Base-by-base conservation (phyloP, 768 basidiomycete genomes). In the Amanita muscaria region DNA sequence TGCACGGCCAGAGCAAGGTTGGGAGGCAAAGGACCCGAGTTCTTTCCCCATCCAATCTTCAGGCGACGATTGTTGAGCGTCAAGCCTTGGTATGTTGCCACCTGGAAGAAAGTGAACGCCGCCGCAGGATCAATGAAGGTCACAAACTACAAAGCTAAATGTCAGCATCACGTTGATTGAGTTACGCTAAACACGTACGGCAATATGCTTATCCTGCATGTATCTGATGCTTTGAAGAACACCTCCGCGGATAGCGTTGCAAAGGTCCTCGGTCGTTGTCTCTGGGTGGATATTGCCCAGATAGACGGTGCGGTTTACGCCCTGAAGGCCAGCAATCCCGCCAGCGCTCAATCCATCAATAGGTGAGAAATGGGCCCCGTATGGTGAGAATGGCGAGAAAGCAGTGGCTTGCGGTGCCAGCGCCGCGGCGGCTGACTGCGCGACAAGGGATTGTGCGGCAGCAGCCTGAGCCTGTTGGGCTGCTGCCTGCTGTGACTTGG, bases 41-140 rank as follows among this genome's bases (percentile, higher is more conserved):
- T 88, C 75, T 94, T 98, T 47, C 94, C 94, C 96, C 94, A 99
- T 37, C 94, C 93, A 53, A 97, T 80, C 71, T 97, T 98, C 50
- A 98, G 76, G 21, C 92, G 80, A 33, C 93, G 83, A 63, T 91
- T 89, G 69, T 91, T 93, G 47, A 98, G 70, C 18, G 84, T 89
- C 44, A 99, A 69, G 5, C 93, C 92, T 53, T 91, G 85, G 59
- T 80, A 85, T 1, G 83, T 80, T 12, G 94, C 91, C 29, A 90
- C 83, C 57, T 94, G 88, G 77, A 80, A 92, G 73, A 99, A 97
- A 8, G 87, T 86, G 56, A 89, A 83, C 2, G 96, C 93, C 40
- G 88, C 88, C 0, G 84, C 81, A 9, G 92, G 87, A 58, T 97
- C 92, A 52, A 97, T 83, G 59, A 99, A 98, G 4, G 91, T 94